Evolutionary conservation across 768 basidiomycete species (phyloP), one percentile per base, ranked within the genome.

Genomic region (Leccinum sublutescens): DNA sequence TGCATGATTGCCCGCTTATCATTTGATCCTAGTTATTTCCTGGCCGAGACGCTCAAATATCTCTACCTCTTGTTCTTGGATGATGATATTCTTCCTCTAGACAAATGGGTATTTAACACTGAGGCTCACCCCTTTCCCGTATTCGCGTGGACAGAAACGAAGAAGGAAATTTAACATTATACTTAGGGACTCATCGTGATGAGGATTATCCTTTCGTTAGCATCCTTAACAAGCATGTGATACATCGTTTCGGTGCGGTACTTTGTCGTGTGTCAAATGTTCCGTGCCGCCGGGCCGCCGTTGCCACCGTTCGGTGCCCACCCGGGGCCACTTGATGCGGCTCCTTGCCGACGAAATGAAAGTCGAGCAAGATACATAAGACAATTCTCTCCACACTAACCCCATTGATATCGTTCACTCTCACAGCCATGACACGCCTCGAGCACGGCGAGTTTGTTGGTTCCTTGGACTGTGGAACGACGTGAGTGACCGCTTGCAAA

Each of bases 381-480:
- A 58, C 15, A 68, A 63, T 27, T 33, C 15, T 56, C 40, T 49
- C 52, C 52, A 23, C 33, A 33, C 21, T 34, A n/a, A 9, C 43
- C 40, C 11, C 10, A 27, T 59, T 21, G 33, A 34, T 34, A 34
- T 34, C 33, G 2, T 52, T 60, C 25, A 1, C 47, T 45, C 25
- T 4, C 25, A 50, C 59, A 8, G 36, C 27, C 59, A 78, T 80
- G 78, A 49, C 68, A 15, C 50, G 54, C 49, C 75, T 80, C 54
- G 86, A 83, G 67, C 81, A 84, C 66, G 87, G 86, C 59, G 87
- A 94, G 70, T 94, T 96, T 72, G 87, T 97, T 48, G 95, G 93
- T 56, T 92, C 93, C 52, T 79, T 97, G 60, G 95, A 97, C 74
- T 96, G 95, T 69, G 95, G 95, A 43, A 97, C 95, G 52, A 97